A percentile compares a stretch with the other conserved stretches of the same genome.
These are phyloP conservation scores for Eucalyptus regnans DNA, from an alignment of 345 rosid genomes.

Conservation along the genomic window DNA sequence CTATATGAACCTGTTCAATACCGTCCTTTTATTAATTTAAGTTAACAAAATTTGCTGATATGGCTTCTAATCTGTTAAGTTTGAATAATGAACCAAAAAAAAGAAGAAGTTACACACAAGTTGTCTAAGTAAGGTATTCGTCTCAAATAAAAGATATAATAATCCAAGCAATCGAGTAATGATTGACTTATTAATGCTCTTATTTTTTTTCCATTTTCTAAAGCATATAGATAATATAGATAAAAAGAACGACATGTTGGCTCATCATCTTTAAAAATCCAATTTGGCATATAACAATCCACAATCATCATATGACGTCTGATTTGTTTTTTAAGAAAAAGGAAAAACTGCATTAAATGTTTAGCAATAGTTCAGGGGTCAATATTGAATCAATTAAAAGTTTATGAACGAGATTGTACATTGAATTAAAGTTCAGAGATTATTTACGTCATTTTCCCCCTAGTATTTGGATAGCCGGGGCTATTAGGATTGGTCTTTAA, in stretches of 20 bases:
- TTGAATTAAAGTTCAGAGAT: not conserved
- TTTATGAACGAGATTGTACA: accelerated
- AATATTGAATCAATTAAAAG: not conserved
- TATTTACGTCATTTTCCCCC: not conserved
- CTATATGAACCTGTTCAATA: not conserved
- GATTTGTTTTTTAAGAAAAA: not conserved
- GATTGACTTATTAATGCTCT: not conserved
- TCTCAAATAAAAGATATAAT: not conserved
- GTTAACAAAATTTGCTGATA: not conserved
- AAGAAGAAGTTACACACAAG: not conserved
- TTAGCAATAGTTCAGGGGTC: not conserved
- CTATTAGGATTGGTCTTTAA: not conserved
- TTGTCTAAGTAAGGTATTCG: not conserved
- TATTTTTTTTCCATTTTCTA: not conserved
- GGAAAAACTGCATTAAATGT: not conserved
- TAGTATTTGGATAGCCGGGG: not conserved
- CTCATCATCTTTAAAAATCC: not conserved
- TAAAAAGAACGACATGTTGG: not conserved
- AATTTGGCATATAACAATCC: not conserved
- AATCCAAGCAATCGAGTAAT: not conserved
- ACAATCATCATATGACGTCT: not conserved
- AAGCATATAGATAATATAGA: not conserved
- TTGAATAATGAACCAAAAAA: not conserved
- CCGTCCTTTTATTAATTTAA: not conserved
- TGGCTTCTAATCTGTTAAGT: not conserved